A percentile compares a stretch with the other conserved stretches of the same genome.
Conservation (phyloP, 257 asterid genomes). For the Jacaranda copaia region DNA sequence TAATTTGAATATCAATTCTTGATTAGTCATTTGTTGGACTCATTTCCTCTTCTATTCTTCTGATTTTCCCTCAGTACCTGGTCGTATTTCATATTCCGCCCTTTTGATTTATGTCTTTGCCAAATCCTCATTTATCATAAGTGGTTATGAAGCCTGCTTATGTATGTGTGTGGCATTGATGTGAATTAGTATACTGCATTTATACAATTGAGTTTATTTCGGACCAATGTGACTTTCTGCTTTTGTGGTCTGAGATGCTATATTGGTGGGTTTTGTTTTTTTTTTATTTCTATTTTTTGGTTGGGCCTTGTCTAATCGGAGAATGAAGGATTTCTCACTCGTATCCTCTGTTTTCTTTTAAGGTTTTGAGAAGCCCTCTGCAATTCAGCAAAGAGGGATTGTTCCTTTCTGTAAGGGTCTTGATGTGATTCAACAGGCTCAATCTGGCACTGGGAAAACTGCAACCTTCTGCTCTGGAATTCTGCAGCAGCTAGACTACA, state of each 20-base stretch:
- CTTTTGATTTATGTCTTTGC: neutral
- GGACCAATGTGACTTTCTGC: neutral
- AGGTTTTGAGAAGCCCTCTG: constrained; percentile 77
- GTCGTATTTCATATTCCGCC: neutral
- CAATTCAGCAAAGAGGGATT: constrained; percentile 69
- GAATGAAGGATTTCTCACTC: neutral
- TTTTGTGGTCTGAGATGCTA: neutral
- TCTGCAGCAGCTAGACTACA: constrained; percentile 60
- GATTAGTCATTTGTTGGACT: neutral
- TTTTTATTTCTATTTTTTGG: neutral
- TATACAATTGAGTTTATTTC: neutral
- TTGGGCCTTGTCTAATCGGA: neutral
- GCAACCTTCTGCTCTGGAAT: constrained; percentile 75
- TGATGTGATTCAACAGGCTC: constrained; percentile 66
- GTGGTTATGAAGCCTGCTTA: neutral
- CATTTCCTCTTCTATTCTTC: neutral
- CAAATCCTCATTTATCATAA: neutral
- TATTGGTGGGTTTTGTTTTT: neutral
- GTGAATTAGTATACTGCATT: neutral
- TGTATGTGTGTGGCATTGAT: neutral
- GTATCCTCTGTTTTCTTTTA: constrained; percentile 6
- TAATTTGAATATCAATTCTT: neutral
- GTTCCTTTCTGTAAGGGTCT: constrained; percentile 71
- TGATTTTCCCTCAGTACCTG: neutral
- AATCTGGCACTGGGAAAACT: constrained; percentile 70